Percentiles rank a stretch among this genome's conserved stretches.
Evolutionary conservation across 2,329 filamentous ascomycete genomes (phyloP).

Genomic region (Cladosporium sp.): DNA sequence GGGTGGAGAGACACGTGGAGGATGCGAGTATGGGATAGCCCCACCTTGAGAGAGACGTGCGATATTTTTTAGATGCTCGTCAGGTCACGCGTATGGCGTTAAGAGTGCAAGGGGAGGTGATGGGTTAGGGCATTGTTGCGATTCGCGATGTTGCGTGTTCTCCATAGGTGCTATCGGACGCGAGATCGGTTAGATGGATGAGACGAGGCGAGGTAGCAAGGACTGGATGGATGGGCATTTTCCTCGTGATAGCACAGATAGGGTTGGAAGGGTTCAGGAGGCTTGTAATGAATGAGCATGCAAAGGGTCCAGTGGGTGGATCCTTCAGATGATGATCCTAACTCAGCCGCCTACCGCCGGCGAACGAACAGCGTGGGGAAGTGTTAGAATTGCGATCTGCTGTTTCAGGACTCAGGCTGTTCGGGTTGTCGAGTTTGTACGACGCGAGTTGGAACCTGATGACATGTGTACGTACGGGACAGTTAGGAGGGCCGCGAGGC

Average conservation of each 20-base stretch:
- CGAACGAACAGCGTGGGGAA: not conserved
- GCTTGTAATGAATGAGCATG: not conserved
- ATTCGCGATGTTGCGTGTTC: not conserved
- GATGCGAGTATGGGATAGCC: not conserved
- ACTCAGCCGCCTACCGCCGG: not conserved
- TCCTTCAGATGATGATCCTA: slow-evolving; percentile 1
- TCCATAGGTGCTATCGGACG: not conserved
- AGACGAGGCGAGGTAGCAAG: not conserved
- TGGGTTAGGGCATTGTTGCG: not conserved
- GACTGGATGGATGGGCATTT: not conserved
- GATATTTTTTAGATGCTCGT: not conserved
- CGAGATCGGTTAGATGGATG: slow-evolving; percentile 1
- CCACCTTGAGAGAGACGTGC: not conserved
- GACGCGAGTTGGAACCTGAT: slow-evolving; percentile 8
- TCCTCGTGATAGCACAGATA: not conserved
- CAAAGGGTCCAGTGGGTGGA: slow-evolving; percentile 12
- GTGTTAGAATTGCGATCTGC: slow-evolving; percentile 15
- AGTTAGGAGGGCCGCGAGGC: not conserved
- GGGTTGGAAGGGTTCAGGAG: slow-evolving; percentile 9
- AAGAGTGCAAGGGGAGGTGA: not conserved
- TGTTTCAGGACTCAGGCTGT: slow-evolving; percentile 14
- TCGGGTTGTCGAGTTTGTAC: not conserved
- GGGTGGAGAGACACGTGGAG: slow-evolving; percentile 3
- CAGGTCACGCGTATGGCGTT: not conserved
- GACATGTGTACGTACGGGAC: not conserved